A percentile compares a stretch with the other conserved stretches of the same genome.
These are phyloP conservation scores for Gyromitra esculenta DNA, from an alignment of 2,329 filamentous ascomycete genomes.

Conservation along the genomic window DNA sequence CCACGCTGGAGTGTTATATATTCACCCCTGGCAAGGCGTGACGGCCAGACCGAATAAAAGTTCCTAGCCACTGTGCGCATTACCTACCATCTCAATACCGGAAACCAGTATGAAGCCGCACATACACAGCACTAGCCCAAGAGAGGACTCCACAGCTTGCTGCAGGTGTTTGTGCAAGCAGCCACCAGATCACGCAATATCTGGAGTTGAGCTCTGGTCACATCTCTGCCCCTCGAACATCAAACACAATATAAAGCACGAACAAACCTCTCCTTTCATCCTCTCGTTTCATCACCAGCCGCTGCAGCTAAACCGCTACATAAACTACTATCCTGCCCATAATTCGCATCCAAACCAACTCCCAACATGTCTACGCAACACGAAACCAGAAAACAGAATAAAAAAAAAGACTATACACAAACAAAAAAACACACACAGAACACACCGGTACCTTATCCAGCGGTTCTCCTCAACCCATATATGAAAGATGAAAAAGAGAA, in stretches of 20 bases:
- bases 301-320: no score
- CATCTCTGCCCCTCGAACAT: neutral
- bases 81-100: neutral
- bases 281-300: no score
- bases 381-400: no score
- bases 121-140: neutral
- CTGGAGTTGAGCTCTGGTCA: neutral
- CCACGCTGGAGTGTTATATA: neutral
- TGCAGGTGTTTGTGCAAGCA: neutral
- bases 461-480: no score
- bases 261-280: neutral
- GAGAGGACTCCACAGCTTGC: neutral
- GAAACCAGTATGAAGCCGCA: neutral
- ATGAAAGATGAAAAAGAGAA: neutral
- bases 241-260: neutral
- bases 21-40: neutral
- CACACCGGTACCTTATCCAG: no score
- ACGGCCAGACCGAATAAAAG: neutral
- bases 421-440: no score
- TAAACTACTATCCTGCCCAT: no score
- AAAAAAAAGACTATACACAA: no score
- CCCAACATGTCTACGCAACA: no score
- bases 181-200: neutral
- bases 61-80: neutral
- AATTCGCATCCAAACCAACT: no score